Base-by-base conservation (phyloP, 2,329 filamentous ascomycete genomes). In the Pseudodiploospora longispora region DNA sequence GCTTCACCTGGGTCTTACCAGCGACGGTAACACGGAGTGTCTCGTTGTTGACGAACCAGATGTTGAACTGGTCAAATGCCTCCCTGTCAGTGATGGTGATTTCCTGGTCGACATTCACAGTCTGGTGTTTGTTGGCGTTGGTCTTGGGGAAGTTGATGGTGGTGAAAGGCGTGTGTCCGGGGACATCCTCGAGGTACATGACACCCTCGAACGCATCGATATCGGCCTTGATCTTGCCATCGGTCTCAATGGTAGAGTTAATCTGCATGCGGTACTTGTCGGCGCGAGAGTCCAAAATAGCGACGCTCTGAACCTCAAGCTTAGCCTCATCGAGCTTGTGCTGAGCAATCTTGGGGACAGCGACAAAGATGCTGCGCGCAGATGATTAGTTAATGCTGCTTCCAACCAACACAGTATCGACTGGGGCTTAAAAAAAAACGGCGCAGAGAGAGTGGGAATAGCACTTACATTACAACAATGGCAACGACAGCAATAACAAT, bases 381-480 rank as follows among this genome's bases (percentile, higher is more conserved):
- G 28, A 10, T 4, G 27, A 3, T 9, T 19, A 19, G 19, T 19
- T 19, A 19, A 19, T 19, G 19, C 19, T 19, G 19, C 19, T 19
- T 19, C 19, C 19, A 19, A 19, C 19, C 19, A 19, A 19, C 19
- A 19, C 19, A 19, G 19, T 19, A 19, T 19, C 19, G 19, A 19
- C 19, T 19, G 19, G 19, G 19, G 19, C 19, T 19, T 34, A 34
- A 34, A 3, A 34, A 34, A 9, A 12, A 34, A 34, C 32, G 32
- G 8, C 35, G 32, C 31, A 10, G 30, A 12, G n/a, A 27, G 12
- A 28, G 31, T 28, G 30, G 8, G 19, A 36, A 29, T 36, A 37
- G 36, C 29, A 72, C 78, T 74, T 67, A 83, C 80, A 83, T 60
- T 34, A 80, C 64, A 34, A 76, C 67, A 12, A 84, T 71, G 33